phyloP scores from a whole-genome alignment of 257 asterid species.

The Solanum lignicaule region DNA sequence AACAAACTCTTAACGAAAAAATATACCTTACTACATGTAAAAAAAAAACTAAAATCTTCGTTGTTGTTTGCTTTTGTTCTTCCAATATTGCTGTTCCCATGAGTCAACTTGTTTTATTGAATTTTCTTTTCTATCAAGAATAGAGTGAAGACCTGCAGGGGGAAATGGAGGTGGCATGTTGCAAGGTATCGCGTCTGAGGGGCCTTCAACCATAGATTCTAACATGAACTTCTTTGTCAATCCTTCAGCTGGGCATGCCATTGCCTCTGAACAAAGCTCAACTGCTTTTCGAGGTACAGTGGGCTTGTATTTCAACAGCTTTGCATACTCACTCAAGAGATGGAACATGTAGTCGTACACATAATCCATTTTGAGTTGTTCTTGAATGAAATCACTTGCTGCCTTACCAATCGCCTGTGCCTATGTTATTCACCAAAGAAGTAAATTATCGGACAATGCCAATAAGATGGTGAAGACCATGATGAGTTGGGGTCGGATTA shows the following conservation, averaged over 20 bases:
- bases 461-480: neutral
- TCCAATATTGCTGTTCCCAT: constrained; percentile 63
- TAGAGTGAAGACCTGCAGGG: constrained; percentile 44
- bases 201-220: constrained; percentile 49
- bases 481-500: too few relatives aligned
- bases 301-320: constrained; percentile 69
- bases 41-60: neutral
- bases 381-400: constrained; percentile 45
- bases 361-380: constrained; percentile 46
- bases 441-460: neutral
- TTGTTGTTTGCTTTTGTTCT: constrained; percentile 12
- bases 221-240: constrained; percentile 45
- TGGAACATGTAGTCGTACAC: constrained; percentile 92
- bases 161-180: constrained; percentile 60
- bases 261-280: constrained; percentile 56
- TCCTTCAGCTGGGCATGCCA: constrained; percentile 56
- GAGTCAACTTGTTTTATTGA: constrained; percentile 48
- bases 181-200: constrained; percentile 37
- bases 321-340: constrained; percentile 48
- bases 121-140: constrained; percentile 21
- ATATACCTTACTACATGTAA: neutral
- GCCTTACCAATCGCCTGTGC: constrained; percentile 63
- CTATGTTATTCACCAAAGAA: constrained; percentile 19
- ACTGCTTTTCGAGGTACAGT: constrained; percentile 35
- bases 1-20: neutral